Percentiles rank a stretch among this genome's conserved stretches.
These are phyloP conservation scores for Wickerhamomyces bovis DNA, from an alignment of 805 yeast species.

Conservation along the genomic window DNA sequence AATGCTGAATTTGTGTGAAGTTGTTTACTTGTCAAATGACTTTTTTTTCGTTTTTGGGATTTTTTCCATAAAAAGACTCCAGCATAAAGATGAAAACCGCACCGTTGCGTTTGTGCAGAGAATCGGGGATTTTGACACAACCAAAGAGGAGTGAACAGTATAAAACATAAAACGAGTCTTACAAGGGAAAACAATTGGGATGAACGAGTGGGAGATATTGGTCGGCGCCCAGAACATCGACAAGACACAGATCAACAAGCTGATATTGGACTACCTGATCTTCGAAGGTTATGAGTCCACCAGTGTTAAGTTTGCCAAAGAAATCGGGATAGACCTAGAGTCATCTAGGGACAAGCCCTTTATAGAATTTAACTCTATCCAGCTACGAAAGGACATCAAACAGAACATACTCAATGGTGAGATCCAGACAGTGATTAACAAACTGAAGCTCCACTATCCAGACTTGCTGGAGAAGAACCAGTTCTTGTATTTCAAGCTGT, in stretches of 20 bases:
- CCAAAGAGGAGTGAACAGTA: neutral
- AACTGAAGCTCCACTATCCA: constrained; percentile 56
- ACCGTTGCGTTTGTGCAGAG: neutral
- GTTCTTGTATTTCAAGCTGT: constrained; percentile 62
- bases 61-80: too few relatives aligned
- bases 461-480: constrained; percentile 58
- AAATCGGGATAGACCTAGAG: constrained; percentile 24
- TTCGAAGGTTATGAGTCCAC: constrained; percentile 74
- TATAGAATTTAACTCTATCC: constrained; percentile 44
- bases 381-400: constrained; percentile 48
- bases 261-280: constrained; percentile 68
- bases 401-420: constrained; percentile 50
- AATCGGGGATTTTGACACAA: neutral
- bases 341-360: constrained; percentile 1
- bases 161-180: neutral
- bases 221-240: neutral
- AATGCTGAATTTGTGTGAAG: too few relatives aligned
- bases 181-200: neutral
- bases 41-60: too few relatives aligned
- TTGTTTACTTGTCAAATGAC: too few relatives aligned
- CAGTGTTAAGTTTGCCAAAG: constrained; percentile 35
- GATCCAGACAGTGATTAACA: constrained; percentile 51
- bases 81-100: neutral
- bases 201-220: neutral
- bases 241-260: constrained; percentile 15